Percentiles rank a stretch among this genome's conserved stretches.
Evolutionary conservation across 805 yeast genomes (phyloP).

Genomic region (Jamesozyma rosinii): DNA sequence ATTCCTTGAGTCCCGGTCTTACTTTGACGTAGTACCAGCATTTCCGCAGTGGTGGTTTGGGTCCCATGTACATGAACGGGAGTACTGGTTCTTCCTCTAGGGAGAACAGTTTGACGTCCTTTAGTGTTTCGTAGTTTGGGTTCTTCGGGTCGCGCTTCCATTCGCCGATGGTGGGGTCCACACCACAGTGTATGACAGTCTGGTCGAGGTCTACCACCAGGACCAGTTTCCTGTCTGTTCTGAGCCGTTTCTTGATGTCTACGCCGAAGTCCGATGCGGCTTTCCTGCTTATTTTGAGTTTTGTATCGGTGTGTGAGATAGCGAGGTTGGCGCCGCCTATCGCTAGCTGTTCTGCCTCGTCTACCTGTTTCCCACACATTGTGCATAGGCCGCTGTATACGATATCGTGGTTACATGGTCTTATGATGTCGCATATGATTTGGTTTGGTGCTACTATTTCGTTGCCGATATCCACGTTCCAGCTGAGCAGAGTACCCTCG

Average conservation of each 20-base stretch:
- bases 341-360: constrained; percentile 59
- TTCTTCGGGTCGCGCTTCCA: constrained; percentile 84
- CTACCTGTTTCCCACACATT: constrained; percentile 74
- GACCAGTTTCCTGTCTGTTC: constrained; percentile 59
- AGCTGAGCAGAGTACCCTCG: constrained; percentile 51
- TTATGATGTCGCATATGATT: constrained; percentile 49
- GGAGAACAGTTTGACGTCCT: constrained; percentile 69
- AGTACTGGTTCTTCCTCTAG: constrained; percentile 63
- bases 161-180: constrained; percentile 92
- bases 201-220: constrained; percentile 95
- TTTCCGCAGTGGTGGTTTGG: constrained; percentile 44
- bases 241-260: constrained; percentile 49
- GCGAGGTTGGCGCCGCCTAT: constrained; percentile 40
- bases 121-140: constrained; percentile 77
- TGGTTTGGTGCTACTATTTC: constrained; percentile 41
- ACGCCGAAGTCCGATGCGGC: constrained; percentile 84
- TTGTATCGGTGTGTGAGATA: constrained; percentile 83
- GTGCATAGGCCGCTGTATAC: constrained; percentile 96
- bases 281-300: constrained; percentile 68
- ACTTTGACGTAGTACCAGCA: constrained; percentile 90
- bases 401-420: constrained; percentile 85
- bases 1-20: constrained; percentile 76
- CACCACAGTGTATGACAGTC: constrained; percentile 95
- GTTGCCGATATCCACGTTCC: constrained; percentile 50
- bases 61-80: constrained; percentile 53